Base-by-base conservation (phyloP, 305 asterid genomes). In the Salvia sclarea region DNA sequence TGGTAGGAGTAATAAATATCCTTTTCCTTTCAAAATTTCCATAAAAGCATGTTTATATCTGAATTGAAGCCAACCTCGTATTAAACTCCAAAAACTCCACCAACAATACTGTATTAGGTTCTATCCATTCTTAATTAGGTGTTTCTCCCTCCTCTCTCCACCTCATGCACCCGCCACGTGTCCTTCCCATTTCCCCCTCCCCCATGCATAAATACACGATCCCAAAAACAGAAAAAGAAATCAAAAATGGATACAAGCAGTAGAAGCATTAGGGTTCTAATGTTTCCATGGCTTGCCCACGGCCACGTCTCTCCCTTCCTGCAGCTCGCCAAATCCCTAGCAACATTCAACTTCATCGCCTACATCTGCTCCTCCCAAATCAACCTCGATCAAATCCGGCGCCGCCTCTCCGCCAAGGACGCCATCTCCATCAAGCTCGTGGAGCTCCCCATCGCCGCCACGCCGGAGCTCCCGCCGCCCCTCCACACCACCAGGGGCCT, bases 271-370 rank as follows among this genome's bases (percentile, higher is more conserved):
- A 81, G 76, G 58, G 71, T 90, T 28, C 5, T 83, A 3, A 82
- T 88, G 88, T 52, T 86, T 6, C 96, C 95, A 78, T 88, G 95
- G 92, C 75, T 82, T 54, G 90, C 85, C 20, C 82, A 86, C 25
- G 92, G 88, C 74, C 97, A 90, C 66, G 80, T 83, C 33, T 72
- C 83, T 13, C 85, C 96, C 11, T 83, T 81, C 61, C 76, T 91
- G 5, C 83, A 81, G 31, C 89, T 88, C 6, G 96, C 91, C 73
- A 84, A 79, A 55, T 49, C 76, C 66, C 85, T 88, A n/a, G 20
- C 87, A 3, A 75, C 59, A 17, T 71, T 75, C 43, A 83, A 86
- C 81, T 83, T 83, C 73, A 16, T 53, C 71, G 52, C 73, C 6
- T 79, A 88, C 76, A 28, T 90, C 1, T 88, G 85, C 54, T 80